Base-by-base conservation (phyloP, 1,284 basidiomycete genomes). In the Fomitopsis palustris region DNA sequence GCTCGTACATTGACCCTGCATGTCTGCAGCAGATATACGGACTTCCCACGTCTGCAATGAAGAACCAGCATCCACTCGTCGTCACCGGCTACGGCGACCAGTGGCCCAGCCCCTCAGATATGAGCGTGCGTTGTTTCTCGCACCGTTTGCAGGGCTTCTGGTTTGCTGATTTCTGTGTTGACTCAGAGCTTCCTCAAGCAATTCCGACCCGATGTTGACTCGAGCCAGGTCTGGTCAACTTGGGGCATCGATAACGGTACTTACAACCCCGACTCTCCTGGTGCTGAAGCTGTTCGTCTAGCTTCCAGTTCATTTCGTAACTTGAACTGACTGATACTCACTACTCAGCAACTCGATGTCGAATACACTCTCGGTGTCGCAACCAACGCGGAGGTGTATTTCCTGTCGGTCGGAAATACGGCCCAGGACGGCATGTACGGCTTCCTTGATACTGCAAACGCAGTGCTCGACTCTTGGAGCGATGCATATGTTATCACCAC, bases 361-460 rank as follows among this genome's bases (percentile, higher is more conserved):
- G 84, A 89, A 72, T 87, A 87, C 62, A 81, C 84, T 3, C 78
- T 78, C 19, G 85, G 81, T 19, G 70, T 89, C 12, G 69, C 69
- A 17, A 65, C 66, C 1, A 66, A 60, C 10, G 42, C 42, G 7
- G 42, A 43, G 4, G 42, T 43, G 16, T 43, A 43, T 12, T 43
- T 43, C 42, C 42, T 43, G n/a, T 19, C 42, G n/a, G 42, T 43
- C 10, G 42, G 42, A 19, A 25, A 23, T 14, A 23, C 7, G 3
- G 23, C 42, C 21, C 35, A 62, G 43, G 42, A 43, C 42, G 42
- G 42, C 19, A 14, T 43, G 2, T 43, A 12, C n/a, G 42, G 42
- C 10, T 43, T 43, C 42, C n/a, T 43, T 19, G 42, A 43, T 12
- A 43, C 42, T 21, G 42, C 42, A 21, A 43, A 19, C 21, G 42